phyloP scores from a whole-genome alignment of 2,329 filamentous ascomycete genomes.

The Aschersonia sp. region DNA sequence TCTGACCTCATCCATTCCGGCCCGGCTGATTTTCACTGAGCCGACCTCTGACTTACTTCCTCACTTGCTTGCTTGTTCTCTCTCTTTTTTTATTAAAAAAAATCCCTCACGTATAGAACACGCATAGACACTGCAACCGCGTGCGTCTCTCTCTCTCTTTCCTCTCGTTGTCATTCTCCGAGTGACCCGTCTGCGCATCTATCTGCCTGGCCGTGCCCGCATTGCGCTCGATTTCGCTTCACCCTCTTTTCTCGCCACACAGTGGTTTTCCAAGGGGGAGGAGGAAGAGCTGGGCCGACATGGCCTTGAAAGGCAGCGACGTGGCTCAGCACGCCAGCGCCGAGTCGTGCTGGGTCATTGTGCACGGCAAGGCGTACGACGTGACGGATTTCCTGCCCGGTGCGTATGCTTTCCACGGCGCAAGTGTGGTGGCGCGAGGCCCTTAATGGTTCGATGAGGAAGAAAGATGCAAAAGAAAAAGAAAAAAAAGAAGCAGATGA shows the following conservation, averaged over 20 bases:
- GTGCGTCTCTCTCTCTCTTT: neutral
- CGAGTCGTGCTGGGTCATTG: constrained; percentile 84
- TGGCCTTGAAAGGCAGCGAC: constrained; percentile 35
- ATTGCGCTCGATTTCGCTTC: no score
- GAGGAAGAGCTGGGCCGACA: constrained; percentile 5
- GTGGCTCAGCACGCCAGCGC: constrained; percentile 59
- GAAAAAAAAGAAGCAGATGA: no score
- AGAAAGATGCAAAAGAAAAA: no score
- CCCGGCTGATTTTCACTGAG: neutral
- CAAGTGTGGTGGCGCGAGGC: neutral
- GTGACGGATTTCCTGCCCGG: constrained; percentile 78
- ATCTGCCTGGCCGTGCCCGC: no score
- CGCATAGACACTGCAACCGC: neutral
- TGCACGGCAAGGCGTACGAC: constrained; percentile 78
- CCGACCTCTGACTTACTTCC: neutral
- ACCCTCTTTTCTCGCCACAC: no score
- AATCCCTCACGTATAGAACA: neutral
- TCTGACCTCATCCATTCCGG: neutral
- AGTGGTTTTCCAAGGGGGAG: no score
- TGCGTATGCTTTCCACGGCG: constrained; percentile 15
- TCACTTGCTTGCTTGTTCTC: neutral
- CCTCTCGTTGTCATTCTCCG: neutral
- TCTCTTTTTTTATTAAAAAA: neutral
- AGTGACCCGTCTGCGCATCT: no score
- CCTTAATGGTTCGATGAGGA: neutral